phyloP scores from a whole-genome alignment of 129 eudicot species.

The Tagetes erecta region DNA sequence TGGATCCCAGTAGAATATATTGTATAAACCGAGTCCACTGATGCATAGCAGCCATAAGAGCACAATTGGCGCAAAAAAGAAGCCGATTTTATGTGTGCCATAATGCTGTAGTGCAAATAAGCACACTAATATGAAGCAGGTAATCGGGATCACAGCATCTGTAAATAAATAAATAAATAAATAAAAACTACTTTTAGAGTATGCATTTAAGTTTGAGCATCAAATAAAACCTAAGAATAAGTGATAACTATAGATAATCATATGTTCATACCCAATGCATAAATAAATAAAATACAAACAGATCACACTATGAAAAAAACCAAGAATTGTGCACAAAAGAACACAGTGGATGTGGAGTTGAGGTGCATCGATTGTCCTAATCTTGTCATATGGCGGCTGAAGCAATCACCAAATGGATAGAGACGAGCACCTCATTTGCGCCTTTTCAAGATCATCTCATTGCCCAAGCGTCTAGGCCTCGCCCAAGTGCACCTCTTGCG shows the following conservation, averaged over 20 bases:
- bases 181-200: neutral
- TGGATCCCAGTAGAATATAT: slow-evolving; percentile 76
- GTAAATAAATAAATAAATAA: slow-evolving; percentile 29
- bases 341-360: no score
- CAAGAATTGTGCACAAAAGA: neutral
- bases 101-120: slow-evolving; percentile 94
- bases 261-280: neutral
- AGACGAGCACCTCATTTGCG: no score
- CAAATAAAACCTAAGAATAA: neutral
- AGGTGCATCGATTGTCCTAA: no score
- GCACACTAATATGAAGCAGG: slow-evolving; percentile 89
- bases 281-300: neutral
- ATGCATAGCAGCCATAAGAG: slow-evolving; percentile 82
- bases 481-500: no score
- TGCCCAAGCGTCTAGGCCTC: no score
- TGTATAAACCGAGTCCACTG: slow-evolving; percentile 84
- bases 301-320: neutral
- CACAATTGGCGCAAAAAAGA: slow-evolving; percentile 83
- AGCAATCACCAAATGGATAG: no score
- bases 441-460: no score
- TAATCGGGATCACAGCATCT: slow-evolving; percentile 91
- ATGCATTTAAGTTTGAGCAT: slow-evolving; percentile 24
- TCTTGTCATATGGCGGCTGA: no score
- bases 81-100: slow-evolving; percentile 89
- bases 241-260: neutral